Base-by-base conservation (phyloP, 306 rosid species). In the Ziziphus jujuba region DNA sequence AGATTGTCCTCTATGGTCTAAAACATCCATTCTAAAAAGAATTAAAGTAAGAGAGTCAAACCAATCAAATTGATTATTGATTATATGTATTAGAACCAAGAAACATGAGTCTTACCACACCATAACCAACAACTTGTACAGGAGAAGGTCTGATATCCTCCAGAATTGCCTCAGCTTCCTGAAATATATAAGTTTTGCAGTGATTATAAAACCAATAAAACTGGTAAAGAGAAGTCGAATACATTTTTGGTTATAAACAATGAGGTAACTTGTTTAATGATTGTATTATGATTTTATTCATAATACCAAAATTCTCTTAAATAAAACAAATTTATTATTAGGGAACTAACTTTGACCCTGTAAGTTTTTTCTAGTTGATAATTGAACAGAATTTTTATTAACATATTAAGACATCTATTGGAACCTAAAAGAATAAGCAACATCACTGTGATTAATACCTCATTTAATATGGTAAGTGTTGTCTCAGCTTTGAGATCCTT, bases 101-200 rank as follows among this genome's bases (percentile, higher is more conserved):
- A 44, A 74, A 71, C 65, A 64, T 64, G 72, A 75, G 31, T 63
- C 93, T 86, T 88, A 93, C 98, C 86, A 75, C 71, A 50, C 91
- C 84, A 80, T 66, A 90, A 60, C 97, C 91, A 31, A 93, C 63
- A 75, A 80, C 75, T 80, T 88, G 90, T 71, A 40, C 57, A 5
- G 89, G 91, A 74, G 97, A 80, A 63, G 91, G 95, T 47, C 75
- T 81, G 73, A 90, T 61, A 75, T 78, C 77, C 76, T 86, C 95
- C 62, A 93, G 82, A 76, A 93, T 93, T 66, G 98, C 97, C 81
- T 93, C 97, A 69, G 96, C 97, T 74, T 93, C 98, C 98, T 90
- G 90, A 53, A 76, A 67, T 75, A 51, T 72, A 72, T 21, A 75
- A 82, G 60, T 63, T 64, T 49, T 69, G 43, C 61, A 36, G 16